Conservation (phyloP, 2,329 filamentous ascomycete genomes). For the Periconia sp. region DNA sequence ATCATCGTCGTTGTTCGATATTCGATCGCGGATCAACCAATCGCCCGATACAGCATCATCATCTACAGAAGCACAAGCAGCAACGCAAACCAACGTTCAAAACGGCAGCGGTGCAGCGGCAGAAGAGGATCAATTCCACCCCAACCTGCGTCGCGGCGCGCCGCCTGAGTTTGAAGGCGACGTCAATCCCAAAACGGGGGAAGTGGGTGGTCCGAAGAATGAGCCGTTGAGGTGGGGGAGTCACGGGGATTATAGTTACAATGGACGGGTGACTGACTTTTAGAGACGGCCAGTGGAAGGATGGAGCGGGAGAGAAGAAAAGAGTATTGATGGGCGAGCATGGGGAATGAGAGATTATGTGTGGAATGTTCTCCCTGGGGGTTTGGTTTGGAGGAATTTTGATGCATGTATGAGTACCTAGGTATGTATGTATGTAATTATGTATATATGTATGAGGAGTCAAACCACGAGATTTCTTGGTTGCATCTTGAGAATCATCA, state of each 20-base stretch:
- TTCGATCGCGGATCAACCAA: constrained; percentile 36
- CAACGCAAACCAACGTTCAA: constrained; percentile 3
- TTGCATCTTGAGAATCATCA: no score
- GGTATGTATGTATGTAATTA: no score
- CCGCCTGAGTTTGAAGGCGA: constrained; percentile 93
- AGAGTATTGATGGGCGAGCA: not conserved
- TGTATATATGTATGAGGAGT: no score
- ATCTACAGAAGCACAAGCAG: not conserved
- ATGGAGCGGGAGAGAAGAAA: not conserved
- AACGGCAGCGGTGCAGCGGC: constrained; percentile 41
- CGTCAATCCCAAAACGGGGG: constrained; percentile 87
- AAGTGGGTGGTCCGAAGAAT: constrained; percentile 96
- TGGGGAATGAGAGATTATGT: not conserved
- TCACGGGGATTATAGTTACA: constrained; percentile 84
- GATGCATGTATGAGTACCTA: no score
- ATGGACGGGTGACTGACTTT: constrained; percentile 93
- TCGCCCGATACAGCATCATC: constrained; percentile 27
- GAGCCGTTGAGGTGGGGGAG: constrained; percentile 88
- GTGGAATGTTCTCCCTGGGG: no score
- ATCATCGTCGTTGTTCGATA: constrained; percentile 19
- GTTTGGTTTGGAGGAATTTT: no score
- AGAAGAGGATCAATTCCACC: constrained; percentile 67
- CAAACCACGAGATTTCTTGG: no score
- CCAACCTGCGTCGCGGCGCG: constrained; percentile 73
- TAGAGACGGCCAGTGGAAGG: constrained; percentile 6